phyloP scores from a whole-genome alignment of 2,329 filamentous ascomycete genomes.

The Pyrenophora tritici-repentis region DNA sequence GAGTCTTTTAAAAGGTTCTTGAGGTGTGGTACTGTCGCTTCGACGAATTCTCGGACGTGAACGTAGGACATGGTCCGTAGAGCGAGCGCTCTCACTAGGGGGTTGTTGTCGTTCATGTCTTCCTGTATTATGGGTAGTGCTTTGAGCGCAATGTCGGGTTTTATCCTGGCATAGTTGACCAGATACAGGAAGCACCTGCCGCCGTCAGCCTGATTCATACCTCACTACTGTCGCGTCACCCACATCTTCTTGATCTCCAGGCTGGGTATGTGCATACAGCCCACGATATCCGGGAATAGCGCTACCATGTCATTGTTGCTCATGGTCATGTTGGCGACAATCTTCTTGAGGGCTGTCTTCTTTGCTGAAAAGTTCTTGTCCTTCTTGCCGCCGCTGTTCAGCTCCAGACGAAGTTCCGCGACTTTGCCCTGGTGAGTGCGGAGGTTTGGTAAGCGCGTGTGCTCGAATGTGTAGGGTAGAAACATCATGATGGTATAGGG shows the following conservation, averaged over 20 bases:
- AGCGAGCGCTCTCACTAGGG: constrained; percentile 87
- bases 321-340: constrained; percentile 99
- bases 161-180: constrained; percentile 94
- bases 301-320: constrained; percentile 99
- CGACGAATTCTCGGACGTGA: constrained; percentile 93
- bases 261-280: constrained; percentile 91
- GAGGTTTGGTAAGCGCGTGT: constrained; percentile 57
- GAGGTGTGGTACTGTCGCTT: constrained; percentile 82
- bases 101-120: constrained; percentile 94
- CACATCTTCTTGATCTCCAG: constrained; percentile 99
- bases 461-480: constrained; percentile 44
- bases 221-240: constrained; percentile 32
- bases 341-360: constrained; percentile 99
- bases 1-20: constrained; percentile 81
- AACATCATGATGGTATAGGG: constrained; percentile 43
- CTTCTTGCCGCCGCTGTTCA: constrained; percentile 93
- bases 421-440: constrained; percentile 85
- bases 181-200: constrained; percentile 93
- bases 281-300: constrained; percentile 91
- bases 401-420: constrained; percentile 90
- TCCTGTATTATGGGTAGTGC: constrained; percentile 85
- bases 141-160: constrained; percentile 91
- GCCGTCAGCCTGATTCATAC: constrained; percentile 35
- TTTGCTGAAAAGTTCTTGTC: constrained; percentile 95
- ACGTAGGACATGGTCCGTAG: constrained; percentile 97